Percentiles rank a stretch among this genome's conserved stretches.
phyloP scores from a whole-genome alignment of 1,284 basidiomycete genomes.

The Austropuccinia psidii region DNA sequence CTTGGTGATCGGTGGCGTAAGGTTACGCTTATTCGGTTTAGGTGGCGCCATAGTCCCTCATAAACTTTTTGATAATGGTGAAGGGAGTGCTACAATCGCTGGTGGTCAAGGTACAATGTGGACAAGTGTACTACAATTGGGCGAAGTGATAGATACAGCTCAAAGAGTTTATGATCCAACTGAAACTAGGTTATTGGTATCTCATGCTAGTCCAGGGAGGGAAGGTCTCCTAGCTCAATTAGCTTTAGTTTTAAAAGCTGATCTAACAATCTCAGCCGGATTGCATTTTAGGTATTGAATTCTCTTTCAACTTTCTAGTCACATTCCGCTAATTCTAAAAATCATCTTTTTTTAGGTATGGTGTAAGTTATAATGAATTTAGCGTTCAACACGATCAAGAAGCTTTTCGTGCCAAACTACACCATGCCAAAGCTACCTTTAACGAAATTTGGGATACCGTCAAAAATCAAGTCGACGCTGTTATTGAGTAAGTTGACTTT shows the following conservation, averaged over 20 bases:
- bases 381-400: constrained; percentile 84
- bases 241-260: constrained; percentile 80
- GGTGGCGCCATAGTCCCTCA: constrained; percentile 92
- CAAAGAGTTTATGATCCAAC: constrained; percentile 77
- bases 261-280: constrained; percentile 86
- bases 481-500: constrained; percentile 61
- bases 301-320: background rate
- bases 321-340: background rate
- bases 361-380: constrained; percentile 94
- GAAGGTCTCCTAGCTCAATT: constrained; percentile 89
- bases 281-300: constrained; percentile 73
- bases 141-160: constrained; percentile 93
- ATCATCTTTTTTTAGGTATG: constrained; percentile 53
- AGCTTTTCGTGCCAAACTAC: constrained; percentile 73
- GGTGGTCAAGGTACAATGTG: constrained; percentile 98
- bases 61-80: constrained; percentile 96
- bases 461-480: constrained; percentile 79
- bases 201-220: constrained; percentile 83
- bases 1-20: constrained; percentile 85
- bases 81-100: constrained; percentile 88
- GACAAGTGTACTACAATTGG: constrained; percentile 94
- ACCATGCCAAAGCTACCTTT: constrained; percentile 70
- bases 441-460: constrained; percentile 90
- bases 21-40: constrained; percentile 83
- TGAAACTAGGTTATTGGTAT: constrained; percentile 87